Percentiles rank a stretch among this genome's conserved stretches.
Evolutionary conservation across 768 basidiomycete genomes (phyloP).

Genomic region (Lactarius psammicola): DNA sequence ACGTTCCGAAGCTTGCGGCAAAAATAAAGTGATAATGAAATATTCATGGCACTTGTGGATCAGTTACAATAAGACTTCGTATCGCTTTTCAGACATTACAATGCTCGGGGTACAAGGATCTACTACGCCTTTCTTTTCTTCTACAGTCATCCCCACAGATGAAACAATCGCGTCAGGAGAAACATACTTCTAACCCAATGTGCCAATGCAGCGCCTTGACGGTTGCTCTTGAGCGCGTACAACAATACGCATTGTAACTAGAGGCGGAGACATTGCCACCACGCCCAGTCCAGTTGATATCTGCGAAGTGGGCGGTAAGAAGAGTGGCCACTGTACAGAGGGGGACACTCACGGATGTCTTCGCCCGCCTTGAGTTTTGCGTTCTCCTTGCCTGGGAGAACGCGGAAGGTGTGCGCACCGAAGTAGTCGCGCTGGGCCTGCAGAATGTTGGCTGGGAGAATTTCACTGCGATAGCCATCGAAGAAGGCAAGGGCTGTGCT

Average conservation of each 20-base stretch:
- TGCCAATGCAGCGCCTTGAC: neutral
- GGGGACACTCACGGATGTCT: constrained; percentile 74
- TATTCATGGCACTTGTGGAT: neutral
- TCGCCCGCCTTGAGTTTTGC: constrained; percentile 70
- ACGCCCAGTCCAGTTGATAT: constrained; percentile 98
- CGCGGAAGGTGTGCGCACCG: constrained; percentile 97
- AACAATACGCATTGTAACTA: constrained; percentile 66
- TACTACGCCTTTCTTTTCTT: constrained; percentile 18
- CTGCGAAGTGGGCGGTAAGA: constrained; percentile 39
- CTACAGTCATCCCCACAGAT: neutral
- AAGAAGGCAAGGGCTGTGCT: constrained; percentile 98
- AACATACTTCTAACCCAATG: constrained; percentile 11
- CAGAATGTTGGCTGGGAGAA: constrained; percentile 90
- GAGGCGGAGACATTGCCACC: constrained; percentile 93
- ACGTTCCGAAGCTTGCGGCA: neutral
- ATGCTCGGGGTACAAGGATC: constrained; percentile 11
- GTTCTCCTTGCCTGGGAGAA: constrained; percentile 90
- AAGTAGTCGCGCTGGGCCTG: constrained; percentile 99
- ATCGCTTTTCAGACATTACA: constrained; percentile 16
- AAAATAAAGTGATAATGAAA: neutral
- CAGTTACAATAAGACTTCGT: neutral
- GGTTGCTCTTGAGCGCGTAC: neutral
- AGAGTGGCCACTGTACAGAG: neutral
- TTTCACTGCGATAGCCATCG: constrained; percentile 96
- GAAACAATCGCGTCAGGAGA: neutral